Evolutionary conservation across 2,329 filamentous ascomycete species (phyloP), one percentile per base, ranked within the genome.

Genomic region (Fusarium sp.): DNA sequence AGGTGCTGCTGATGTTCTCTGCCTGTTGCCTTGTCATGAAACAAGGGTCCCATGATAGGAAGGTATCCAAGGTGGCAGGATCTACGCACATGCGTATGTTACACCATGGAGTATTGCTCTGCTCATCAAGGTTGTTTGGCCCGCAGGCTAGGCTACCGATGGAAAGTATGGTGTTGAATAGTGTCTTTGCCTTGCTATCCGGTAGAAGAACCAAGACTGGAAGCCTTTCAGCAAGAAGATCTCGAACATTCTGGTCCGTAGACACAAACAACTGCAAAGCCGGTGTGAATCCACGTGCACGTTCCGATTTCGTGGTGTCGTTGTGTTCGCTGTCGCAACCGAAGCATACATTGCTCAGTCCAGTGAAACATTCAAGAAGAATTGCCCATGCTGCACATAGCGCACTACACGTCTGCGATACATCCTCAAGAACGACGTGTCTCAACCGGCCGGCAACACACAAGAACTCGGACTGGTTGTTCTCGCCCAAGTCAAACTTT

Each of bases 111-210:
- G 16, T 13, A 35, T 21, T 13, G 10, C 15, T 13, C 8, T 29
- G 31, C 23, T 23, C 15, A 42, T 72, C 72, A 24, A 76, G 39
- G 61, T 75, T 4, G 72, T 71, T 24, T 71, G 64, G 77, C 47
- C 79, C 80, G 11, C 4, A 1, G 21, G 16, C 9, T 6, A 39
- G 20, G 42, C 18, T 47, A 8, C n/a, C 33, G 46, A 72, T 58
- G 3, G 81, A 81, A 3, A 85, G 60, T 18, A 77, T 81, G 0
- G 83, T 84, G 70, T 85, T 85, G 74, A 84, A 85, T 2, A 84
- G 70, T 8, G 72, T 76, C 16, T 75, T 74, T 5, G 64, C 68
- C 15, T 57, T 52, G 6, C 8, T 23, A 4, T 66, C 42, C 15
- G 49, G 18, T 24, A 58, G 4, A 8, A 26, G 0, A 4, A 53